A percentile compares a stretch with the other conserved stretches of the same genome.
Conservation (phyloP, 2,329 filamentous ascomycete genomes). For the Fusarium robinianum region DNA sequence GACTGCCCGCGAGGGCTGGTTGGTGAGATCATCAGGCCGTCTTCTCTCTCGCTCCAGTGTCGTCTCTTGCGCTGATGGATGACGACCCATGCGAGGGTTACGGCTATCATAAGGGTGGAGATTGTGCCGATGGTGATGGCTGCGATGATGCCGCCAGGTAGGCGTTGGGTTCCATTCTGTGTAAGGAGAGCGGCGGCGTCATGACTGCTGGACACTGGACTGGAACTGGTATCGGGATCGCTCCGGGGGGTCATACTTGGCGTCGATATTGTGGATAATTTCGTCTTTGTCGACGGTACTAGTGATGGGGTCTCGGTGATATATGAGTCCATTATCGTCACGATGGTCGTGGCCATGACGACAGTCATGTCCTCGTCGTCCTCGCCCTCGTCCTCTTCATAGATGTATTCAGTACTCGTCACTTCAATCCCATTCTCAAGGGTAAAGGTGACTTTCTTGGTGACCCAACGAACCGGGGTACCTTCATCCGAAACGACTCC, state of each 20-base stretch:
- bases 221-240: neutral
- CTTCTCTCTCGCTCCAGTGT: neutral
- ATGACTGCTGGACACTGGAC: constrained; percentile 1
- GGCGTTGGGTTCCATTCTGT: neutral
- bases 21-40: neutral
- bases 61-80: constrained; percentile 10
- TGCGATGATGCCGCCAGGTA: constrained; percentile 24
- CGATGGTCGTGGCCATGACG: constrained; percentile 19
- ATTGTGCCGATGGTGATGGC: constrained; percentile 25
- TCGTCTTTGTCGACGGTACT: constrained; percentile 1
- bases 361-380: constrained; percentile 7
- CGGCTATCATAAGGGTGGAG: constrained; percentile 1
- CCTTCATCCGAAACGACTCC: constrained; percentile 5
- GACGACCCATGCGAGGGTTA: constrained; percentile 18
- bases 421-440: constrained; percentile 12
- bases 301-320: neutral
- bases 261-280: neutral
- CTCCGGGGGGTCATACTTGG: constrained; percentile 4
- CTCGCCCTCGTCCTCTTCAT: constrained; percentile 4
- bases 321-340: constrained; percentile 17
- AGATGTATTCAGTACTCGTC: constrained; percentile 6
- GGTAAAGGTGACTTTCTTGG: constrained; percentile 10
- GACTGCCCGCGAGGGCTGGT: constrained; percentile 1
- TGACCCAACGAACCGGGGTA: constrained; percentile 13
- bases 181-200: neutral